phyloP scores from a whole-genome alignment of 495 filamentous ascomycete genomes.

The Terfezia claveryi region DNA sequence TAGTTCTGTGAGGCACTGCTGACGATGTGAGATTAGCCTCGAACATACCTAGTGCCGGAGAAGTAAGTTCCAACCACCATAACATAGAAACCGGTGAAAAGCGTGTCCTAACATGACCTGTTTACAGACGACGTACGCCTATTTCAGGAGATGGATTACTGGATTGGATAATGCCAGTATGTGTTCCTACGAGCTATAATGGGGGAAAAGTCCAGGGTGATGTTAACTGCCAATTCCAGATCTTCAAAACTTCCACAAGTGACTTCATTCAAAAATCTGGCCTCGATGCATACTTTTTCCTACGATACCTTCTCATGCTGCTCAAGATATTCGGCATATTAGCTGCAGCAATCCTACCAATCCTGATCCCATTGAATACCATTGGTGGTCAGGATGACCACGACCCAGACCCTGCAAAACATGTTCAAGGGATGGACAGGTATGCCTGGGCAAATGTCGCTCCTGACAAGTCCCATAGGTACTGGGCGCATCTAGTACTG shows the following conservation, averaged over 20 bases:
- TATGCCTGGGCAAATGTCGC: constrained; percentile 84
- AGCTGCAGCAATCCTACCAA: constrained; percentile 55
- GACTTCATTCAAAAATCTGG: constrained; percentile 90
- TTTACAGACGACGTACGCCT: constrained; percentile 15
- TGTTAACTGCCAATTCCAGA: constrained; percentile 39
- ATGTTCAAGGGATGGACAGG: constrained; percentile 49
- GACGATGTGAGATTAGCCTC: constrained; percentile 31
- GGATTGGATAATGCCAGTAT: constrained; percentile 17
- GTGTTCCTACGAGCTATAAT: neutral
- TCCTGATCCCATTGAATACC: constrained; percentile 68
- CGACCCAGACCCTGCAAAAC: constrained; percentile 12
- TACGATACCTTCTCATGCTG: constrained; percentile 82
- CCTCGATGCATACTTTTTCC: constrained; percentile 92
- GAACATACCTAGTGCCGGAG: constrained; percentile 79
- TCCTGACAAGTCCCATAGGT: constrained; percentile 42
- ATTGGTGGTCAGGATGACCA: constrained; percentile 40
- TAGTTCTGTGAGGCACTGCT: neutral
- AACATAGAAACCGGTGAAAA: too few species aligned
- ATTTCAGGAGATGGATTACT: constrained; percentile 11
- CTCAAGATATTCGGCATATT: constrained; percentile 79
- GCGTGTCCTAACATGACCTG: neutral
- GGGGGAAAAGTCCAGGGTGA: neutral
- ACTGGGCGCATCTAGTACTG: constrained; percentile 75
- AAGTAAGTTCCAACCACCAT: constrained; percentile 41
- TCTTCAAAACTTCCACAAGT: constrained; percentile 40